phyloP scores from a whole-genome alignment of 2,329 filamentous ascomycete genomes.

The Colletotrichum sp. region DNA sequence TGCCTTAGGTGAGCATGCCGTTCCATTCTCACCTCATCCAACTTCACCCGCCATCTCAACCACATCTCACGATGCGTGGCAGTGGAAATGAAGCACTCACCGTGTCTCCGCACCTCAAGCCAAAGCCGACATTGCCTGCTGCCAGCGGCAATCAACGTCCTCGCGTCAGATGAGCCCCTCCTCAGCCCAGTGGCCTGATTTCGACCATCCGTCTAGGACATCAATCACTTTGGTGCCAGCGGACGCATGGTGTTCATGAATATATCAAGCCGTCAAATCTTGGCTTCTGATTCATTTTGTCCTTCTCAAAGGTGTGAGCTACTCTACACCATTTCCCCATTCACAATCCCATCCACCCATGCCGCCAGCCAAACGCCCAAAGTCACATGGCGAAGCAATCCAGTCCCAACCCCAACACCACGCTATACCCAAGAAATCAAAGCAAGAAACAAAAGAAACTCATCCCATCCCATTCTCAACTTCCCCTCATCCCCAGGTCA shows the following conservation, averaged over 20 bases:
- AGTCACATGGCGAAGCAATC: background rate
- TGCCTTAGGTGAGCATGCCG: background rate
- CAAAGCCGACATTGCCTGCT: background rate
- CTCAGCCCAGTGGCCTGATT: background rate
- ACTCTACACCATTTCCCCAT: background rate
- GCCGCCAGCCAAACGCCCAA: background rate
- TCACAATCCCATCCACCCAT: background rate
- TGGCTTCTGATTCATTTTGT: background rate
- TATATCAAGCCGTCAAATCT: background rate
- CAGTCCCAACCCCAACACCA: conserved; percentile 1
- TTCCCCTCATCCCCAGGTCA: background rate
- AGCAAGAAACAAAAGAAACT: background rate
- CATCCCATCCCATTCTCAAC: background rate
- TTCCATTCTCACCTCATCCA: background rate
- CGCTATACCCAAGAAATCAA: background rate
- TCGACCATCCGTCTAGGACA: background rate
- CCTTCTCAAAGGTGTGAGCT: background rate
- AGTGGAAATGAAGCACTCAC: background rate
- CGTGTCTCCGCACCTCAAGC: background rate
- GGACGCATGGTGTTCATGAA: background rate
- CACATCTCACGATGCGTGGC: background rate
- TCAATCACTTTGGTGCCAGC: no score
- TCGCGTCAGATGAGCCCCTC: background rate
- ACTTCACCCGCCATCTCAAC: background rate
- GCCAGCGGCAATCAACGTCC: background rate